Evolutionary conservation across 257 asterid species (phyloP), one percentile per base, ranked within the genome.

Genomic region (Solanum chmielewskii): DNA sequence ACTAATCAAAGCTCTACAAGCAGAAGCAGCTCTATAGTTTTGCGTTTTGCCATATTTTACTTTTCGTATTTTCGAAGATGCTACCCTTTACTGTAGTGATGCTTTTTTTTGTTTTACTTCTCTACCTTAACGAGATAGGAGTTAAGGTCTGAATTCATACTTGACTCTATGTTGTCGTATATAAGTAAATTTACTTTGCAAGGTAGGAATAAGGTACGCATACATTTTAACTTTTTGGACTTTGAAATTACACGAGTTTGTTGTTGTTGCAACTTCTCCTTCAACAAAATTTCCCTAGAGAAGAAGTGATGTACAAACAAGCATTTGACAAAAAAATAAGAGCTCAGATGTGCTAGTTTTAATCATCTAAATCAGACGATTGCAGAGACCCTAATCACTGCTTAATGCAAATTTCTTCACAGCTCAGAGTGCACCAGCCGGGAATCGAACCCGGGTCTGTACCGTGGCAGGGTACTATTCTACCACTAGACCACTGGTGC

Each of bases 401-500:
- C 84, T 14, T 10, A 39, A 7, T n/a, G 85, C 59, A 10, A 33
- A 11, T 27, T n/a, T 44, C 83, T 0, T 77, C 84, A 45, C 27
- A 4, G 66, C 84, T 45, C 84, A 25, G 0, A 8, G 11, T 95
- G 98, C 97, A 93, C 93, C 94, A 93, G 94, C 97, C 92, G 93
- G 95, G 95, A 94, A 93, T 91, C 92, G 94, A 95, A 94, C 96
- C 95, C 92, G 94, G 95, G 95, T 94, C 94, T 94, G 94, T 92
- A 94, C 95, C 92, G 93, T 95, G 96, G 95, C 94, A 94, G 94
- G 93, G 94, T 94, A 95, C 93, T 95, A 94, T 93, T 92, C 95
- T 92, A 94, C 95, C 96, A 93, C 96, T 93, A 93, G 96, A 94
- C 97, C 97, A 92, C 95, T 95, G 93, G 95, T 94, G 96, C 97